Percentiles rank a stretch among this genome's conserved stretches.
Evolutionary conservation across 2,329 filamentous ascomycete genomes (phyloP).

Genomic region (Camptophora hylomeconis): DNA sequence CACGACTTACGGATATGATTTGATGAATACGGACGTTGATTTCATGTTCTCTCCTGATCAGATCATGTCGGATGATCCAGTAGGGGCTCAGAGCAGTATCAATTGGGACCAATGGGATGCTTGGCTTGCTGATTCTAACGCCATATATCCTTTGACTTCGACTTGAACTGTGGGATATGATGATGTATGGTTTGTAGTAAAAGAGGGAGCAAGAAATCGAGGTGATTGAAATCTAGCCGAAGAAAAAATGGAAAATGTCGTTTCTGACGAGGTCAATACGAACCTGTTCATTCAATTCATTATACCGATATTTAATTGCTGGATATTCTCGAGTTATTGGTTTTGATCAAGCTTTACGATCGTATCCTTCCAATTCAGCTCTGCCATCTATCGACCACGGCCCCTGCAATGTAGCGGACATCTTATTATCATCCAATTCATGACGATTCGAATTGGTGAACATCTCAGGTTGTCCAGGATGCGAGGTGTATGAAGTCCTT

Average conservation of each 20-base stretch:
- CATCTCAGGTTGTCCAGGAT: slow-evolving; percentile 1
- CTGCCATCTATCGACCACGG: slow-evolving; percentile 1
- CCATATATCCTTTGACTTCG: slow-evolving; percentile 5
- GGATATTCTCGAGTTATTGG: too few species aligned
- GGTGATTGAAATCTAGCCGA: too few species aligned
- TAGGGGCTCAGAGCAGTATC: slow-evolving; percentile 11
- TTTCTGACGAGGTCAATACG: too few species aligned
- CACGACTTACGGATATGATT: slow-evolving; percentile 5
- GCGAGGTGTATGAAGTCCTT: not conserved
- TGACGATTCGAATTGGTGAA: not conserved
- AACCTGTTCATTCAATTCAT: too few species aligned
- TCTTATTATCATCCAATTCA: not conserved
- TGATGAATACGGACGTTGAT: slow-evolving; percentile 16
- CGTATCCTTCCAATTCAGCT: not conserved
- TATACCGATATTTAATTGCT: too few species aligned
- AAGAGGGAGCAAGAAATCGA: too few species aligned
- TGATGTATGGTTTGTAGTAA: too few species aligned
- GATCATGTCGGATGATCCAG: slow-evolving; percentile 8
- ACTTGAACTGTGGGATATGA: slow-evolving; percentile 4
- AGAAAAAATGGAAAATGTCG: too few species aligned
- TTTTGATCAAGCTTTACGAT: slow-evolving; percentile 1
- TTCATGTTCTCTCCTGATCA: slow-evolving; percentile 16
- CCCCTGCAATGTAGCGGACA: not conserved
- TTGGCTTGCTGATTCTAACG: slow-evolving; percentile 17
- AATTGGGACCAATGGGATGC: slow-evolving; percentile 20